A percentile compares a stretch with the other conserved stretches of the same genome.
phyloP scores from a whole-genome alignment of 305 asterid genomes.

The Plantago lanceolata region DNA sequence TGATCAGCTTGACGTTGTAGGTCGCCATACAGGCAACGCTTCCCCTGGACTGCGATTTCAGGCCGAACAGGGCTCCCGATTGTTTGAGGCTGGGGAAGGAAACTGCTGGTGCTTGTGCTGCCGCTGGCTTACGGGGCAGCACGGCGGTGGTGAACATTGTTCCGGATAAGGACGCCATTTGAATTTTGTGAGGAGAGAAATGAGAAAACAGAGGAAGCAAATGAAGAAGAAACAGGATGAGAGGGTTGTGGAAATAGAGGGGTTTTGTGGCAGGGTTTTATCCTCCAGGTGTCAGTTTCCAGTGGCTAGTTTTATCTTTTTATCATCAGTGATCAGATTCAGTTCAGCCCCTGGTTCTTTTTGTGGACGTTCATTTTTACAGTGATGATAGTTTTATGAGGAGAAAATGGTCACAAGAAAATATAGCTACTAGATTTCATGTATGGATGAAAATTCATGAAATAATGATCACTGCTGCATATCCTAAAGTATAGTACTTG shows the following conservation, averaged over 20 bases:
- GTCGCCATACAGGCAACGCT: constrained; percentile 57
- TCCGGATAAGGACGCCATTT: constrained; percentile 39
- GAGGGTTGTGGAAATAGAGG: constrained; percentile 28
- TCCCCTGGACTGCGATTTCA: constrained; percentile 27
- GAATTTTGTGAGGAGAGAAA: background rate
- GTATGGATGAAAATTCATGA: no score
- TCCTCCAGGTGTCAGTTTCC: constrained; percentile 29
- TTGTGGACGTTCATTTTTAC: background rate
- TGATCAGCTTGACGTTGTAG: constrained; percentile 59
- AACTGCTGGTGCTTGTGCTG: constrained; percentile 20
- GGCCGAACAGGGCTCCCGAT: constrained; percentile 37
- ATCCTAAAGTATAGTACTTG: constrained; percentile 22
- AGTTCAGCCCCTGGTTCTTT: background rate
- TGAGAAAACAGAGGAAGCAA: background rate
- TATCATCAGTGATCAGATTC: no score
- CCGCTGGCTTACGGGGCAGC: constrained; percentile 43
- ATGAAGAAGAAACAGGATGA: constrained; percentile 4
- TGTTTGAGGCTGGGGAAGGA: constrained; percentile 12
- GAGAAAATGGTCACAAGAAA: background rate
- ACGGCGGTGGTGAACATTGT: constrained; percentile 52
- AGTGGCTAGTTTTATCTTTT: constrained; percentile 24
- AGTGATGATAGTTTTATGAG: background rate
- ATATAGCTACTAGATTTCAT: constrained; percentile 12
- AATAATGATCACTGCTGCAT: constrained; percentile 27
- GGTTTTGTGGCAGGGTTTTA: constrained; percentile 5